Conservation (phyloP, 306 rosid genomes). For the Corylus avellana region DNA sequence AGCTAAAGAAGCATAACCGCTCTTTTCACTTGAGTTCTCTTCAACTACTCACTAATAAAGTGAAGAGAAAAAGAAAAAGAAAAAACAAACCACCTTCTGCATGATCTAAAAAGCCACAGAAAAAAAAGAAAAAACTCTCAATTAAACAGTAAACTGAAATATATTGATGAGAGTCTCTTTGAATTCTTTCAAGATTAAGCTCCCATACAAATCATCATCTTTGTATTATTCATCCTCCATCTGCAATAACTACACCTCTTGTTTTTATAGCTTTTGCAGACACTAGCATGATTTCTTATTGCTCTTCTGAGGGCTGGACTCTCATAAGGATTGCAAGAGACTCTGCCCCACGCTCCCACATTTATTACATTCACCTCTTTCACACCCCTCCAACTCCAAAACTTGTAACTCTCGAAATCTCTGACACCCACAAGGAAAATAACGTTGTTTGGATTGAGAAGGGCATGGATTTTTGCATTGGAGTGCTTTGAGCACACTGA, state of each 20-base stretch:
- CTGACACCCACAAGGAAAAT: slow-evolving; percentile 12
- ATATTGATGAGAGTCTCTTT: slow-evolving; percentile 31
- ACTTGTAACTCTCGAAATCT: slow-evolving; percentile 34
- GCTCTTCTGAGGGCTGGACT: slow-evolving; percentile 24
- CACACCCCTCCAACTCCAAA: slow-evolving; percentile 40
- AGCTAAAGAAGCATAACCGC: slow-evolving; percentile 43
- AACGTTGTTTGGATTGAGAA: not conserved
- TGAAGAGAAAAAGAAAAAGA: not conserved
- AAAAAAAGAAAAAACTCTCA: slow-evolving; percentile 4
- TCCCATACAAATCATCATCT: slow-evolving; percentile 11
- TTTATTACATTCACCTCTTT: slow-evolving; percentile 57
- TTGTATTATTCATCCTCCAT: slow-evolving; percentile 18
- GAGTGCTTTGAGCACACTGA: too few relatives aligned
- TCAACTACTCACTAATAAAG: slow-evolving; percentile 19
- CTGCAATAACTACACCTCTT: not conserved
- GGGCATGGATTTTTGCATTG: not conserved
- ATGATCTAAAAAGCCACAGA: slow-evolving; percentile 22
- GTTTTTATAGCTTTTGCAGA: not conserved
- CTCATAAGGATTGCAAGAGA: not conserved
- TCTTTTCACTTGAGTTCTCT: slow-evolving; percentile 28
- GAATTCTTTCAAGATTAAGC: slow-evolving; percentile 34
- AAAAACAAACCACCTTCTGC: slow-evolving; percentile 20
- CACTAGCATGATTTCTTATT: slow-evolving; percentile 17
- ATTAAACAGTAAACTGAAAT: slow-evolving; percentile 26
- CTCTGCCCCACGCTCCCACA: slow-evolving; percentile 43